Base-by-base conservation (phyloP, 495 filamentous ascomycete species). In the Aspergillus carlsbadensis region DNA sequence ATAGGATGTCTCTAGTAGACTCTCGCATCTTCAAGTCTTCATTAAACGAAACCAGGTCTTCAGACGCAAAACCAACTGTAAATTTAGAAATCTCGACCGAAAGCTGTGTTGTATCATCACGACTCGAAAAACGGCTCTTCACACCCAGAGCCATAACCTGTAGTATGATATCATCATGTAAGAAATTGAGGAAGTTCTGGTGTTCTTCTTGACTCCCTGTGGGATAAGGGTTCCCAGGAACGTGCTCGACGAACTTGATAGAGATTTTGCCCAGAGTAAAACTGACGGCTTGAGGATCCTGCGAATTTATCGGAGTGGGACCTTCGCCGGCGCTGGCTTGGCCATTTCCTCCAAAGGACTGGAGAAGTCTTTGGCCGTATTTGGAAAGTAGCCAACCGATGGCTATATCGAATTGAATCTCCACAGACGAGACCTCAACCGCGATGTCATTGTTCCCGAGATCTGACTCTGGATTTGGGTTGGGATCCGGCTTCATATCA, bases 11-110 rank as follows among this genome's bases (percentile, higher is more conserved):
- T 59, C 82, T 79, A 10, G 85, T 79, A 15, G 90, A 92, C 55
- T 88, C 81, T 46, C 85, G 81, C 84, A 94, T 83, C 61, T 82
- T 83, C 57, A 84, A 67, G 15, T 77, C 75, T 37, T 78, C 69
- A 59, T 82, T 83, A 59, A 96, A 96, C 20, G 87, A 88, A 47
- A 96, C 68, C 29, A 96, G 83, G 57, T 85, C 76, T 26, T 87
- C 86, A n/a, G 83, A 80, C 6, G 81, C 80, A 69, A 89, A 90
- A 8, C 88, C 89, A 51, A 96, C 83, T 0, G 66, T 73, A 63
- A 96, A 87, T 56, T 86, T 90, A 37, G 84, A 78, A 2, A 93
- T 63, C 43, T 68, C 47, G 7, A 76, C 57, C 13, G 62, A 60
- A 5, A 77, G 49, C 11, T 62, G 69, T 13, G 59, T 65, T 21